Evolutionary conservation across 352 stramenopile species (phyloP).

Genomic region (Phytophthora ohioensis): DNA sequence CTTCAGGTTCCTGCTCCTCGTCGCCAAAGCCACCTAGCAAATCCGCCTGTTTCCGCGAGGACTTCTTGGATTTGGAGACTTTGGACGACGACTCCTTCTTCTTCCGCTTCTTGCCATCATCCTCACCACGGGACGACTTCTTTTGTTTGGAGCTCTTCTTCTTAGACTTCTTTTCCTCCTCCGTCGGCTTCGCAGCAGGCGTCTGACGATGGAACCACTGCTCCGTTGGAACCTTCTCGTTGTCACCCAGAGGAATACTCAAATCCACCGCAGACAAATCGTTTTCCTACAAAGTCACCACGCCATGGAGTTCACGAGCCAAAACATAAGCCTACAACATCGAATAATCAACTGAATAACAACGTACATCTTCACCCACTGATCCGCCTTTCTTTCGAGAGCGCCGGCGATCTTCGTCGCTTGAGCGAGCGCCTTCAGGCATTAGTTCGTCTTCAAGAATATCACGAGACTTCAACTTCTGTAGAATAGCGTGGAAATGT

Average conservation of each 20-base stretch:
- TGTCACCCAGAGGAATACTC: slow-evolving; percentile 73
- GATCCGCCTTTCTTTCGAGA: slow-evolving; percentile 57
- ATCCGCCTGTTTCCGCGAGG: slow-evolving; percentile 35
- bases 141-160: slow-evolving; percentile 64
- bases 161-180: slow-evolving; percentile 79
- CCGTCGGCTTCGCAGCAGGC: slow-evolving; percentile 29
- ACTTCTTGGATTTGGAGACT: slow-evolving; percentile 42
- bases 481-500: slow-evolving; percentile 1
- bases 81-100: slow-evolving; percentile 50
- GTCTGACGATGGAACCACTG: slow-evolving; percentile 83
- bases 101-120: slow-evolving; percentile 52
- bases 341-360: not conserved
- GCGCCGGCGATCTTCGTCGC: slow-evolving; percentile 70
- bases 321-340: not conserved
- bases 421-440: slow-evolving; percentile 76
- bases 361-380: slow-evolving; percentile 49
- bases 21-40: slow-evolving; percentile 59
- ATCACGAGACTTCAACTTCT: slow-evolving; percentile 59
- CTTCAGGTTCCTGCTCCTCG: slow-evolving; percentile 42
- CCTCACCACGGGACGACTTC: slow-evolving; percentile 48
- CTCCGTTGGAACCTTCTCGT: slow-evolving; percentile 82
- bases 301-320: not conserved
- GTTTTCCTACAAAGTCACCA: slow-evolving; percentile 48
- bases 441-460: slow-evolving; percentile 83
- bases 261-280: slow-evolving; percentile 83